Percentiles rank a stretch among this genome's conserved stretches.
Conservation (phyloP, 2,329 filamentous ascomycete species). For the Apiospora arundinis region DNA sequence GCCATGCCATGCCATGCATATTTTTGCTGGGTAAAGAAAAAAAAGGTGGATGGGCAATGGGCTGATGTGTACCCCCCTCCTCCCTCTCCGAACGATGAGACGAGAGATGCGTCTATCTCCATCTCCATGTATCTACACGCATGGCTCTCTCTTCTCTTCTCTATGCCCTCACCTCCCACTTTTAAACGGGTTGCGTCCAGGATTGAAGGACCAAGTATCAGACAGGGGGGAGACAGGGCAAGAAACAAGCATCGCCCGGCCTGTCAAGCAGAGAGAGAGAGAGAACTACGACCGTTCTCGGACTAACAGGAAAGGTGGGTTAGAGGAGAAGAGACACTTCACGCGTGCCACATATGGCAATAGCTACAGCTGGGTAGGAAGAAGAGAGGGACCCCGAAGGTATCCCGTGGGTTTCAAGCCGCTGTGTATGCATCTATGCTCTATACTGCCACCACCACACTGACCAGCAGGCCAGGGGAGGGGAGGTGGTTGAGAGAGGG, state of each 20-base stretch:
- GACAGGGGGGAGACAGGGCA: too few relatives aligned
- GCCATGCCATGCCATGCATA: not conserved
- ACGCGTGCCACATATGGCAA: not conserved
- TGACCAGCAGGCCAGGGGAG: not conserved
- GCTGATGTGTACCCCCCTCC: not conserved
- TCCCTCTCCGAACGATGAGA: not conserved
- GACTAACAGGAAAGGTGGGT: not conserved
- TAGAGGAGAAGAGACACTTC: not conserved
- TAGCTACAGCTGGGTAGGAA: too few relatives aligned
- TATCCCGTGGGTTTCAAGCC: not conserved
- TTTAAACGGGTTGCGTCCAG: not conserved
- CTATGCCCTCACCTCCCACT: not conserved
- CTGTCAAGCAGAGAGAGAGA: too few relatives aligned
- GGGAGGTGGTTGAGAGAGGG: too few relatives aligned
- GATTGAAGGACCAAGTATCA: not conserved
- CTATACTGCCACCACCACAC: not conserved
- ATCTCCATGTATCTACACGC: not conserved
- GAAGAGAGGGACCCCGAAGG: not conserved
- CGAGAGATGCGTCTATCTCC: not conserved
- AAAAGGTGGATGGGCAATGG: slow-evolving; percentile 4
- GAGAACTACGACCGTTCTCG: not conserved
- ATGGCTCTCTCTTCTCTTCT: not conserved
- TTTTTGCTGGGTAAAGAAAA: not conserved
- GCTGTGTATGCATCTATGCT: not conserved
- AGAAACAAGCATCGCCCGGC: too few relatives aligned